Conservation (phyloP, 805 yeast genomes). For the Ogataea methanolica region DNA sequence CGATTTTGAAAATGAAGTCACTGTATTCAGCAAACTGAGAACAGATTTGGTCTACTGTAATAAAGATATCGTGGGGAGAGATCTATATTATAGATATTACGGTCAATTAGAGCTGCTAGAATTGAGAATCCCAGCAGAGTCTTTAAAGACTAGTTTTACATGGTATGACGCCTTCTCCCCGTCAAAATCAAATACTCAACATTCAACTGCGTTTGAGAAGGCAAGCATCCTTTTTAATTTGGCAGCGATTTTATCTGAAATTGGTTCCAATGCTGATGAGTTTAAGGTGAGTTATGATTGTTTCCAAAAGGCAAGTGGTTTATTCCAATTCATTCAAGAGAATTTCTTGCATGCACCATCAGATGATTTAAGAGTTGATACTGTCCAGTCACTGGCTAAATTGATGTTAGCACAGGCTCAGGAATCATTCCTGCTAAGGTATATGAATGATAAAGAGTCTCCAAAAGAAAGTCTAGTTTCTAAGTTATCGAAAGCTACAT, state of each 20-base stretch:
- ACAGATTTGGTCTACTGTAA: conserved; percentile 50
- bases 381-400: conserved; percentile 57
- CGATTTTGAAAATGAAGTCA: conserved; percentile 55
- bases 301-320: conserved; percentile 76
- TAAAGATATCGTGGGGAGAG: conserved; percentile 36
- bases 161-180: conserved; percentile 77
- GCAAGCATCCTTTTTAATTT: conserved; percentile 79
- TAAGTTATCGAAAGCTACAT: conserved; percentile 63
- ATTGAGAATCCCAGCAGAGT: conserved; percentile 63
- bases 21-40: conserved; percentile 52
- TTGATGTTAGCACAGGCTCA: conserved; percentile 85
- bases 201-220: conserved; percentile 83
- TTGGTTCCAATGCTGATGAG: conserved; percentile 40
- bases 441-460: conserved; percentile 39
- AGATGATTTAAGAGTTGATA: conserved; percentile 64
- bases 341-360: conserved; percentile 89
- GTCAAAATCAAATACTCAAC: conserved; percentile 52
- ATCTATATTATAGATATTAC: conserved; percentile 62
- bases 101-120: conserved; percentile 79
- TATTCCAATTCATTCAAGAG: conserved; percentile 65
- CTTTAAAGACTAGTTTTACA: conserved; percentile 50
- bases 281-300: conserved; percentile 55
- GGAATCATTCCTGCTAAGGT: conserved; percentile 69
- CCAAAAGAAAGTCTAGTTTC: conserved; percentile 68
- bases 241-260: conserved; percentile 55